Percentiles rank a stretch among this genome's conserved stretches.
Evolutionary conservation across 768 basidiomycete genomes (phyloP).

Genomic region (Exidia glandulosa): DNA sequence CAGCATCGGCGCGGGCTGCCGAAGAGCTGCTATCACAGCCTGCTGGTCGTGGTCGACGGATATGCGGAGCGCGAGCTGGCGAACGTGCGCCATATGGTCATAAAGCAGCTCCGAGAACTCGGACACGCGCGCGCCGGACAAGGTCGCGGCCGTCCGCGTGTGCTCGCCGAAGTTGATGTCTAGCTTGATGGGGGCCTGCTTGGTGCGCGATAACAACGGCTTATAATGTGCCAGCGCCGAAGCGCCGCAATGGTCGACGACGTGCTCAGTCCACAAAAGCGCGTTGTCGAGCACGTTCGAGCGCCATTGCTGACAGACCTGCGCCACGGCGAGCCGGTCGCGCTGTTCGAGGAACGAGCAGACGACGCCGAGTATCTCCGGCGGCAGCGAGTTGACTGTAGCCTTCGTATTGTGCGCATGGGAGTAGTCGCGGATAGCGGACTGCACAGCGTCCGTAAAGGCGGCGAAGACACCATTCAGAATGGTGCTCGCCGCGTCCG

Average conservation of each 20-base stretch:
- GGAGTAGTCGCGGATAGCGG: not conserved
- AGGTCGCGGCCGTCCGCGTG: not conserved
- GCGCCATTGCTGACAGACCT: conserved; percentile 50
- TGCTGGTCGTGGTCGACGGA: not conserved
- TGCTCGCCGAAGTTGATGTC: not conserved
- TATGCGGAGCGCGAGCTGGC: not conserved
- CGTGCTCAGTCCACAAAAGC: conserved; percentile 42
- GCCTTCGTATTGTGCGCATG: not conserved
- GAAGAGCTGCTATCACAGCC: not conserved
- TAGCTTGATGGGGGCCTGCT: not conserved
- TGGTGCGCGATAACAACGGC: not conserved
- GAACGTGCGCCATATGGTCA: not conserved
- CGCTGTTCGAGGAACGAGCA: conserved; percentile 35
- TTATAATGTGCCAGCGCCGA: not conserved
- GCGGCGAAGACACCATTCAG: too few species aligned
- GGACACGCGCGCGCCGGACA: not conserved
- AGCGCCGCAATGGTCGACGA: not conserved
- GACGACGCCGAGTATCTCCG: conserved; percentile 55
- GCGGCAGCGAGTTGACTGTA: conserved; percentile 47
- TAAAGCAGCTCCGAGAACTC: not conserved
- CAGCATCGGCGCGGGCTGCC: not conserved
- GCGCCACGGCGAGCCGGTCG: conserved; percentile 33
- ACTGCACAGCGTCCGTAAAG: not conserved
- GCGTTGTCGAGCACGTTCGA: conserved; percentile 34
- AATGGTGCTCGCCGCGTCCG: too few species aligned